phyloP scores from a whole-genome alignment of 2,329 filamentous ascomycete genomes.

The Diplodia seriata region DNA sequence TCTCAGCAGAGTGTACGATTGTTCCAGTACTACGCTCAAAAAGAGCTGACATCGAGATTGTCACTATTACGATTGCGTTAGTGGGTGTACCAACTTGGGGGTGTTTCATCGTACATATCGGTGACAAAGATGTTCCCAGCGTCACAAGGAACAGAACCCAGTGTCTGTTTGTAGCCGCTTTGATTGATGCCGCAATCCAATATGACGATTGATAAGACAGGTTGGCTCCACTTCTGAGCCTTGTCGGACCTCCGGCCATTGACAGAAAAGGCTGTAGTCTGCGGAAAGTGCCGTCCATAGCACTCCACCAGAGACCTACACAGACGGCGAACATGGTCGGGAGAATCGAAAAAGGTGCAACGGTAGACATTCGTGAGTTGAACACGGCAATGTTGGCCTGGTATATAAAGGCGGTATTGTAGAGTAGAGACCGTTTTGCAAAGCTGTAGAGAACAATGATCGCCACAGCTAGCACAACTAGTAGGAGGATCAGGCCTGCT shows the following conservation, averaged over 20 bases:
- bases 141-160: neutral
- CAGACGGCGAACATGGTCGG: neutral
- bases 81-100: too few relatives aligned
- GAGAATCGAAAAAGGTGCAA: neutral
- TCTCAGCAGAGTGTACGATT: neutral
- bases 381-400: neutral
- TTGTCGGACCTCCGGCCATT: neutral
- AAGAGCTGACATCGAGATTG: neutral
- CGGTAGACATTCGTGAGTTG: neutral
- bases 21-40: neutral
- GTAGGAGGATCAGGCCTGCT: neutral
- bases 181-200: neutral
- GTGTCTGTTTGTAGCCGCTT: neutral
- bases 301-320: neutral
- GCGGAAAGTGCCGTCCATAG: neutral
- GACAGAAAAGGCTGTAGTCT: neutral
- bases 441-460: neutral
- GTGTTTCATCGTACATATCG: neutral
- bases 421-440: neutral
- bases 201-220: neutral
- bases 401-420: neutral
- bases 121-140: neutral
- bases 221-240: neutral
- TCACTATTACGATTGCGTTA: neutral
- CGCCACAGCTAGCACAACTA: neutral